A percentile compares a stretch with the other conserved stretches of the same genome.
Conservation (phyloP, 2,329 filamentous ascomycete species). For the Coniochaeta hoffmannii region DNA sequence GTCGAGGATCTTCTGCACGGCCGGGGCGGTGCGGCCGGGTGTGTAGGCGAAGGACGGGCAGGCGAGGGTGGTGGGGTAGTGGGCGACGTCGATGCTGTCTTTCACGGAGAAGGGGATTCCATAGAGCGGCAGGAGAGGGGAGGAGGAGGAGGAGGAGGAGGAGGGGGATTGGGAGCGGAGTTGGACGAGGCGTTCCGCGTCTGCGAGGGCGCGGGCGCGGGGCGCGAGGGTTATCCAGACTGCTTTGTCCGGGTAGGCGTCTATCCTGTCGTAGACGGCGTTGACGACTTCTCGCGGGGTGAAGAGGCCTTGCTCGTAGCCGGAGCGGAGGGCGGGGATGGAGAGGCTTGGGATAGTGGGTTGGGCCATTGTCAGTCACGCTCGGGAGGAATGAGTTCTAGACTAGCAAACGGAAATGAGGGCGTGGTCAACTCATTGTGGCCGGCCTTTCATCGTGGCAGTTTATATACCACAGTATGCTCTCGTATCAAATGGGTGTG, state of each 20-base stretch:
- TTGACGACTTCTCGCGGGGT: constrained; percentile 34
- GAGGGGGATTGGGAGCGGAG: constrained; percentile 27
- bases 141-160: no score
- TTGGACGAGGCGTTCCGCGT: constrained; percentile 29
- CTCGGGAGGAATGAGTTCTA: no score
- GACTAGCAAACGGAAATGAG: no score
- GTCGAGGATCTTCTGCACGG: constrained; percentile 35
- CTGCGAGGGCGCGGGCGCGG: constrained; percentile 26
- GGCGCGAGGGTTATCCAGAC: constrained; percentile 40
- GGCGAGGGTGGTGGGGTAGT: constrained; percentile 40
- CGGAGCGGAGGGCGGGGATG: not conserved
- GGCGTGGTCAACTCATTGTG: no score
- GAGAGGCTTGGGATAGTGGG: not conserved
- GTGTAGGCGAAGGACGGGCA: constrained; percentile 39
- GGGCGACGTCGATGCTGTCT: constrained; percentile 45
- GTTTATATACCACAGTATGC: not conserved
- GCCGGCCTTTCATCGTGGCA: no score
- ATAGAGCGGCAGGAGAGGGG: constrained; percentile 35
- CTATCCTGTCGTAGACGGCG: constrained; percentile 35
- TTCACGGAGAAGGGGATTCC: constrained; percentile 49
- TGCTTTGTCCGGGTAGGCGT: constrained; percentile 38
- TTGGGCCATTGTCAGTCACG: not conserved
- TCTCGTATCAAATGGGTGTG: not conserved
- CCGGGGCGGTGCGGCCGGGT: constrained; percentile 33
- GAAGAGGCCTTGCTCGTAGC: constrained; percentile 11